These are phyloP conservation scores for Hygrophorus pudorinus DNA, from an alignment of 768 basidiomycete genomes.

Conservation along the genomic window DNA sequence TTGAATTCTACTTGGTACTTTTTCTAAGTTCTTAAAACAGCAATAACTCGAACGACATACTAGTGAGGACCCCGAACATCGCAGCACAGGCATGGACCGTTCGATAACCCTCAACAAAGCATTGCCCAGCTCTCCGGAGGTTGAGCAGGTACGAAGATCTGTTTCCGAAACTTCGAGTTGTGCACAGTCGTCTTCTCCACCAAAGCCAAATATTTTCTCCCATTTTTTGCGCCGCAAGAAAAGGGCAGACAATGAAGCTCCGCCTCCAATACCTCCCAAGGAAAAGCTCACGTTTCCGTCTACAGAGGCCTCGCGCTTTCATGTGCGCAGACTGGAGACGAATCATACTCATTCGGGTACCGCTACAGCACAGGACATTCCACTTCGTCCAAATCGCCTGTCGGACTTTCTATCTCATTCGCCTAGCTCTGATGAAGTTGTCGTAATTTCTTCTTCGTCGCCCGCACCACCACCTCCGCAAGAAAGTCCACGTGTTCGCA, in stretches of 20 bases:
- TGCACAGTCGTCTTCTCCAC: constrained; percentile 10
- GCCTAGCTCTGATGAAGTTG: constrained; percentile 21
- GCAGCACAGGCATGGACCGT: neutral
- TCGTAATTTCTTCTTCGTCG: neutral
- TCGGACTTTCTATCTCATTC: constrained; percentile 32
- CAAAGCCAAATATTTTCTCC: constrained; percentile 17
- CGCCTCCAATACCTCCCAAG: constrained; percentile 39
- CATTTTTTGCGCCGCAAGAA: constrained; percentile 34
- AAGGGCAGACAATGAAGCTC: constrained; percentile 11
- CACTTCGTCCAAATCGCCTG: constrained; percentile 23
- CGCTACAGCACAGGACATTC: constrained; percentile 13
- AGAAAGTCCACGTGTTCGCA: constrained; percentile 1
- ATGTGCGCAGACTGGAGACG: neutral
- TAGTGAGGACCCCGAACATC: neutral
- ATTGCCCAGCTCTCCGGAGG: constrained; percentile 1
- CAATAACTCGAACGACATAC: too few relatives aligned
- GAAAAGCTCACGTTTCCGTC: constrained; percentile 20
- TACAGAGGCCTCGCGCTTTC: neutral
- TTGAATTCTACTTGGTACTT: too few relatives aligned
- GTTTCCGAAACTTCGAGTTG: constrained; percentile 10
- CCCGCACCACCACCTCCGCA: neutral
- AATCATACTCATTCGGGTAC: constrained; percentile 7
- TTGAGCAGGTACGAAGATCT: constrained; percentile 9
- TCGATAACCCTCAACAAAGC: neutral
- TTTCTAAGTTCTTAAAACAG: too few relatives aligned